Evolutionary conservation across 257 asterid genomes (phyloP), one percentile per base, ranked within the genome.

Genomic region (Ajuga chamaepitys): DNA sequence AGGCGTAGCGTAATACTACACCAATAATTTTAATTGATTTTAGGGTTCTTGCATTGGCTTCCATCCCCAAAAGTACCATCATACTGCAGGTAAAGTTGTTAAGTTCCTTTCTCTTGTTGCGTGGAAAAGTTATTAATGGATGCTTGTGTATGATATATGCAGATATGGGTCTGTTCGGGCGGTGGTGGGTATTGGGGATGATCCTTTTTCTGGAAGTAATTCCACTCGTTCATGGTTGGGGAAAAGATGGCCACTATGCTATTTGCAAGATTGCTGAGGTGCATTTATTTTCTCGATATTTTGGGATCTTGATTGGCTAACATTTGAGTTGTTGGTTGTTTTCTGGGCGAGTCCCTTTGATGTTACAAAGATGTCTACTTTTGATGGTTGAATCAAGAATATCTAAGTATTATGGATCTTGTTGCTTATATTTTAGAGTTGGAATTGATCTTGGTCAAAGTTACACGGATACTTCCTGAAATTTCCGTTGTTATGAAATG

Each of bases 201-300:
- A 17, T 83, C 7, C 32, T 72, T 24, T 38, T 81, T 63, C 9
- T 81, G 55, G 44, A 83, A 12, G 16, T 81, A 7, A 14, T 80
- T 65, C 82, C 87, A 30, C 44, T 28, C 24, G 64, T 70, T 68
- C 74, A 62, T 67, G 86, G 82, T 53, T 92, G 97, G 98, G 98
- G 98, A 34, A 85, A 83, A 68, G 93, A 88, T 50, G 98, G 98
- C n/a, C 98, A 92, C 67, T 80, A 62, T 58, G 76, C 67, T 57
- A 56, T 71, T 74, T 92, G 98, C 85, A 85, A 85, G 82, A 83
- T 92, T 58, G 97, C 98, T 54, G 79, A 92, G 96, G 98, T 91
- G 57, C 7, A 21, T 25, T 62, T 44, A 45, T 42, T 64, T 37
- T 66, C 35, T 0, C 6, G 54, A 24, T 63, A 47, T 57, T 66